Evolutionary conservation across 2,329 filamentous ascomycete genomes (phyloP), one percentile per base, ranked within the genome.

Genomic region (Talaromyces amestolkiae): DNA sequence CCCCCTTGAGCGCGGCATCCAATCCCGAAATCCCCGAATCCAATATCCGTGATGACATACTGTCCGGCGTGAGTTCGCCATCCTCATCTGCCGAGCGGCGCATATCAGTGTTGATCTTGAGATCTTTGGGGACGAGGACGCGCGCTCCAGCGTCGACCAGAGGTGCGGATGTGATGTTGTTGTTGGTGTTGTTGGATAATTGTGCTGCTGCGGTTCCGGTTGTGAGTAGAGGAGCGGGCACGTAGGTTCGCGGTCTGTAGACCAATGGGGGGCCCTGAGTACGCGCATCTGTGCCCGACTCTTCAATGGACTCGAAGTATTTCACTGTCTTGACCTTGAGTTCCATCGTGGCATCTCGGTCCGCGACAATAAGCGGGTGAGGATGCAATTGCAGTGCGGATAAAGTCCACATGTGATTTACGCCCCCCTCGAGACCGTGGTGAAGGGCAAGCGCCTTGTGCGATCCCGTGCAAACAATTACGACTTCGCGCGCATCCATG

Each of bases 381-480:
- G 87, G 89, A 76, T 95, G 92, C 68, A 94, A 81, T 76, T 96
- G 92, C 49, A 96, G 82, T 63, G 87, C 88, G 9, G 91, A 94
- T 7, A 95, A 84, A 0, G 92, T 94, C 91, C 92, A 96, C 90
- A 94, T 94, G 79, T 95, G 92, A 76, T 93, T 94, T 67, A 96
- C 86, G 35, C 89, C 90, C 65, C 89, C 89, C 77, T 96, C 92
- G 68, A 96, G 86, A 70, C 90, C 93, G 72, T 87, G 89, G 76
- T 93, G 90, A 68, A 96, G 80, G 33, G 92, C 92, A 39, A 91
- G 81, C 0, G 91, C 87, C 78, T 96, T 96, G 82, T 92, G 90
- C 51, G 90, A 87, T 24, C 92, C 92, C 1, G 91, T 86, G 68
- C 93, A 92, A 71, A 96, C 91, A 70, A 93, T 88, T 33, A 95